Conservation (phyloP, 2,329 filamentous ascomycete genomes). For the Gnomoniopsis smithogilvyi region DNA sequence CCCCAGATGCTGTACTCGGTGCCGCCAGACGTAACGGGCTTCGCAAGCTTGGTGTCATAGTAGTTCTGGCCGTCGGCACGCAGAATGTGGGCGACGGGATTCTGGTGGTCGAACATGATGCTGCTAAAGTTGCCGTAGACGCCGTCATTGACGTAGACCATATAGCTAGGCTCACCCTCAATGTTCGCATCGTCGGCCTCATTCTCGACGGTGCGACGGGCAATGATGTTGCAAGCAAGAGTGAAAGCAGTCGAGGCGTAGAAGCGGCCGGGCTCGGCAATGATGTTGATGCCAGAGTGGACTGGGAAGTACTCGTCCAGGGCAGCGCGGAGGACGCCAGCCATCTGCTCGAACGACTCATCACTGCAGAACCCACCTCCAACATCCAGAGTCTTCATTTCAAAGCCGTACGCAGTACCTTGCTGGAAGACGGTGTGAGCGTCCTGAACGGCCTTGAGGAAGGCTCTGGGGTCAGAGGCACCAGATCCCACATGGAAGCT, state of each 20-base stretch:
- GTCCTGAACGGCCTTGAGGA: constrained; percentile 86
- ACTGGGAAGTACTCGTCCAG: constrained; percentile 87
- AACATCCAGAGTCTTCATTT: constrained; percentile 85
- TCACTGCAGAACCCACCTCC: constrained; percentile 91
- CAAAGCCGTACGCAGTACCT: constrained; percentile 71
- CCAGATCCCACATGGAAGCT: constrained; percentile 98
- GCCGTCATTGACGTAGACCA: constrained; percentile 97
- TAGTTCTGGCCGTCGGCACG: constrained; percentile 56
- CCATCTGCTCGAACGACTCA: constrained; percentile 82
- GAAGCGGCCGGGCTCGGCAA: constrained; percentile 94
- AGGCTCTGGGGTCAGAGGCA: constrained; percentile 88
- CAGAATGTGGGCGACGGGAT: constrained; percentile 80
- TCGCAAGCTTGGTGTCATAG: constrained; percentile 53
- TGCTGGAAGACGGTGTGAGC: constrained; percentile 87
- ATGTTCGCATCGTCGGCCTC: constrained; percentile 54
- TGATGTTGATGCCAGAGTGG: constrained; percentile 69
- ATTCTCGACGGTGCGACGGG: constrained; percentile 82
- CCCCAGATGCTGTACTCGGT: constrained; percentile 97
- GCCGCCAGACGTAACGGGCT: constrained; percentile 36
- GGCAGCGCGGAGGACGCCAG: constrained; percentile 71
- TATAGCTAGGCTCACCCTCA: constrained; percentile 69
- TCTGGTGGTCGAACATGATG: constrained; percentile 99
- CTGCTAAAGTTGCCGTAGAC: constrained; percentile 98
- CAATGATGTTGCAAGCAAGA: constrained; percentile 92
- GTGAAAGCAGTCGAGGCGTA: constrained; percentile 94